Base-by-base conservation (phyloP, 2,329 filamentous ascomycete species). In the Botrytis elliptica region DNA sequence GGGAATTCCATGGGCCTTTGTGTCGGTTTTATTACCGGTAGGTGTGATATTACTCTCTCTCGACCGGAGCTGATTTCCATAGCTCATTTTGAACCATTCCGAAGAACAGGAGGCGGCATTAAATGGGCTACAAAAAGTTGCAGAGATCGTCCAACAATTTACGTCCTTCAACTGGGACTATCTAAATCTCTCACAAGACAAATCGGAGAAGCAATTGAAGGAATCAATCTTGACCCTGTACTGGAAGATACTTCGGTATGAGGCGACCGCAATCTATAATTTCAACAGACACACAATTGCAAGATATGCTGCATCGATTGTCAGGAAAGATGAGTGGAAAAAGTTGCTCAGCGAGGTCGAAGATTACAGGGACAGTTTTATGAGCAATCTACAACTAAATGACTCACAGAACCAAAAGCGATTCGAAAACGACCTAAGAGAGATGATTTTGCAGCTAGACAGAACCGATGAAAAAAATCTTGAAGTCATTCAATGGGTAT, bases 161-260 rank as follows among this genome's bases (percentile, higher is more conserved):
- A 55, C 65, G 2, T 55, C 46, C 0, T 22, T 67, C 25, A 52
- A 5, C 25, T 67, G 65, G 36, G 46, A 55, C 52, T 38, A 55
- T 40, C 22, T 67, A 2, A 55, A 55, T 55, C 38, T 67, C 8
- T 25, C 46, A n/a, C 38, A 16, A 29, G 33, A 29, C 9, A 55
- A 67, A n/a, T 55, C 22, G 8, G 46, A 52, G 25, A 29, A 55
- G 25, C 65, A 67, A 20, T 4, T 67, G 33, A 67, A 55, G 25
- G 65, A 55, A 67, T 67, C 46, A 6, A 67, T 67, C 4, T 25
- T 40, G 46, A 67, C 33, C 2, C 20, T 67, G 7, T 67, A 67
- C 65, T 67, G 65, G 65, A 55, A 67, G 38, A 40, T 55, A n/a
- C 65, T 67, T 40, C 22, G 33, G 22, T 67, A 67, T 67, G 46